These are phyloP conservation scores for Petunia secreta DNA, from an alignment of 257 asterid species.

Conservation along the genomic window DNA sequence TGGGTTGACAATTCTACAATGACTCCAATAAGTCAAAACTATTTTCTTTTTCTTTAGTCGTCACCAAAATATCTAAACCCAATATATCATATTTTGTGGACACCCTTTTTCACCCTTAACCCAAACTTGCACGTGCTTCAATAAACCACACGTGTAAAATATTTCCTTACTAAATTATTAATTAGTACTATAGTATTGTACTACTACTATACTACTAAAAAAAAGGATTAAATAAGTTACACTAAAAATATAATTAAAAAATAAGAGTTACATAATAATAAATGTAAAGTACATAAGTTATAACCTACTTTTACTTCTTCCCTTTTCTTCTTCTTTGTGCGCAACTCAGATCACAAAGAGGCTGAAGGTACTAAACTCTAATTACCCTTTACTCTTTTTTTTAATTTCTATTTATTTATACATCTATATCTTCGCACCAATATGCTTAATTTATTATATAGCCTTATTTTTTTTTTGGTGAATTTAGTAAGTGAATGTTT, in stretches of 20 bases:
- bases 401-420: not conserved
- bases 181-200: no score
- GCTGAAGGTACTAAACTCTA: slow-evolving; percentile 5
- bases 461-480: not conserved
- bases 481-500: slow-evolving; percentile 14
- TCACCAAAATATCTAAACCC: slow-evolving; percentile 22
- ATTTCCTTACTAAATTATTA: no score
- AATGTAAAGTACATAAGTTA: slow-evolving; percentile 16
- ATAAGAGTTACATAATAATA: not conserved
- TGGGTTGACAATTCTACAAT: not conserved
- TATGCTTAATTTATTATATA: no score
- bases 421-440: not conserved
- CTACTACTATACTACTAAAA: no score
- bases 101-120: not conserved
- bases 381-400: not conserved
- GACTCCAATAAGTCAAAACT: not conserved
- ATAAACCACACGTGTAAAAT: not conserved
- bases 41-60: not conserved
- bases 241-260: not conserved
- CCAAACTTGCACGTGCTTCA: not conserved
- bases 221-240: not conserved
- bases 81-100: slow-evolving; percentile 18
- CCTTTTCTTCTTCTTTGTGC: slow-evolving; percentile 4
- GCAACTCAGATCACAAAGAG: slow-evolving; percentile 21
- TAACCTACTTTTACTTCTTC: slow-evolving; percentile 24